Percentiles rank a stretch among this genome's conserved stretches.
These are phyloP conservation scores for Pseudozyma hubeiensis DNA, from an alignment of 1,284 basidiomycete species.

Conservation along the genomic window DNA sequence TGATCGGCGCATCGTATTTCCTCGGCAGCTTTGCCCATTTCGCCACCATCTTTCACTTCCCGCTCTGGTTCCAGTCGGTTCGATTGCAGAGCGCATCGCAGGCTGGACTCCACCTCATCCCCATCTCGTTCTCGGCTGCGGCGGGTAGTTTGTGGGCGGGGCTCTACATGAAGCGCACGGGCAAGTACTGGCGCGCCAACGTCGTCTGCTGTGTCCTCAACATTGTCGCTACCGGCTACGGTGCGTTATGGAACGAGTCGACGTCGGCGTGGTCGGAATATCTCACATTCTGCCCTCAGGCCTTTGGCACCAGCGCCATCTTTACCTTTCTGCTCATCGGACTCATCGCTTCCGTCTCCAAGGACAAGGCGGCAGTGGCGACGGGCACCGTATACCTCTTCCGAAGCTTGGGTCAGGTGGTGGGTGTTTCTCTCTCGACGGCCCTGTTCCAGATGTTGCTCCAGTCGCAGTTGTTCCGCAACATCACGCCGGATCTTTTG, in stretches of 20 bases:
- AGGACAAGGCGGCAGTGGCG: slow-evolving; percentile 76
- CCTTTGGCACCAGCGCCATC: slow-evolving; percentile 75
- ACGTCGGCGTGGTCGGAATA: slow-evolving; percentile 78
- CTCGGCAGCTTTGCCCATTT: slow-evolving; percentile 38
- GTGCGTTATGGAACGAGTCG: slow-evolving; percentile 69
- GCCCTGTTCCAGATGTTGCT: slow-evolving; percentile 81
- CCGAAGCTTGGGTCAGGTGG: slow-evolving; percentile 79
- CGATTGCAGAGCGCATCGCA: slow-evolving; percentile 77
- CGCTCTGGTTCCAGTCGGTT: slow-evolving; percentile 88
- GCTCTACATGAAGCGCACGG: slow-evolving; percentile 82
- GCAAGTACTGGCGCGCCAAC: slow-evolving; percentile 80
- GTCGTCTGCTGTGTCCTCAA: slow-evolving; percentile 72
- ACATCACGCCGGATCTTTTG: slow-evolving; percentile 75
- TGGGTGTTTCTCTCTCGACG: slow-evolving; percentile 81
- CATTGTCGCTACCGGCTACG: slow-evolving; percentile 27
- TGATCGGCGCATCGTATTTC: slow-evolving; percentile 39
- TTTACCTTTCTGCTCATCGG: slow-evolving; percentile 82
- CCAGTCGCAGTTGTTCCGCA: slow-evolving; percentile 74
- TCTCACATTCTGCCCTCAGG: slow-evolving; percentile 73
- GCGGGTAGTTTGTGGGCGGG: slow-evolving; percentile 82
- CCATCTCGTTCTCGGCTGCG: slow-evolving; percentile 80
- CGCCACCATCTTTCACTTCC: slow-evolving; percentile 75
- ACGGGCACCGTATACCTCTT: slow-evolving; percentile 85
- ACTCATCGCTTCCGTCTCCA: slow-evolving; percentile 53
- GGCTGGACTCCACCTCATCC: slow-evolving; percentile 80